A percentile compares a stretch with the other conserved stretches of the same genome.
phyloP scores from a whole-genome alignment of 148 eudicot species.

The Chenopodium album region DNA sequence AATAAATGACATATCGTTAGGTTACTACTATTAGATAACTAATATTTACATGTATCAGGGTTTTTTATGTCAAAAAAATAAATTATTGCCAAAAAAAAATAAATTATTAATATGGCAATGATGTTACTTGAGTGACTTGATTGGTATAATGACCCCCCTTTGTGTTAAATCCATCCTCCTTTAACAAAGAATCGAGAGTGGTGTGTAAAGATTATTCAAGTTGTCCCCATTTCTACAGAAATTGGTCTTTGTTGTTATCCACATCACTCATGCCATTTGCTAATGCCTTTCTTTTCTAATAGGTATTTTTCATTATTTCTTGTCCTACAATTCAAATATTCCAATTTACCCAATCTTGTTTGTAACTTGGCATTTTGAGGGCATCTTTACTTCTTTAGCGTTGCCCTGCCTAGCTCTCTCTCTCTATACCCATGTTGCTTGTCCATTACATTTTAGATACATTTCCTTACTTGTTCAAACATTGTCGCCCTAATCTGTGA shows the following conservation, averaged over 20 bases:
- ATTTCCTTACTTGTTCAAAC: neutral
- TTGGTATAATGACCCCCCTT: constrained; percentile 12
- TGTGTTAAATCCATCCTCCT: constrained; percentile 14
- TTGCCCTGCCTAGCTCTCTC: neutral
- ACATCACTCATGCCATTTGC: constrained; percentile 5
- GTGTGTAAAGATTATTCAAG: constrained; percentile 22
- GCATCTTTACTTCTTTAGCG: neutral
- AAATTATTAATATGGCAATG: constrained; percentile 5
- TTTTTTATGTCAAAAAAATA: too few relatives aligned
- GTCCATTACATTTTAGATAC: neutral
- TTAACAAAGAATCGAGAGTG: constrained; percentile 5
- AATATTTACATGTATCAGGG: too few relatives aligned
- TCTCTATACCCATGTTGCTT: neutral
- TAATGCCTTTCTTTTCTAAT: neutral
- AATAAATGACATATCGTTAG: neutral
- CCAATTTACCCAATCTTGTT: neutral
- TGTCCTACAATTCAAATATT: neutral
- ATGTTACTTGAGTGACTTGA: constrained; percentile 16
- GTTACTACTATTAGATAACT: neutral
- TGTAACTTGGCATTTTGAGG: neutral
- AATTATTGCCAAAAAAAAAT: too few relatives aligned
- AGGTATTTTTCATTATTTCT: neutral
- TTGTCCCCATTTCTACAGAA: constrained; percentile 2
- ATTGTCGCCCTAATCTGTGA: neutral
- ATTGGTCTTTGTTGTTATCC: constrained; percentile 23